These are phyloP conservation scores for Oxytropis ochrocephala DNA, from an alignment of 306 rosid genomes.

Conservation along the genomic window DNA sequence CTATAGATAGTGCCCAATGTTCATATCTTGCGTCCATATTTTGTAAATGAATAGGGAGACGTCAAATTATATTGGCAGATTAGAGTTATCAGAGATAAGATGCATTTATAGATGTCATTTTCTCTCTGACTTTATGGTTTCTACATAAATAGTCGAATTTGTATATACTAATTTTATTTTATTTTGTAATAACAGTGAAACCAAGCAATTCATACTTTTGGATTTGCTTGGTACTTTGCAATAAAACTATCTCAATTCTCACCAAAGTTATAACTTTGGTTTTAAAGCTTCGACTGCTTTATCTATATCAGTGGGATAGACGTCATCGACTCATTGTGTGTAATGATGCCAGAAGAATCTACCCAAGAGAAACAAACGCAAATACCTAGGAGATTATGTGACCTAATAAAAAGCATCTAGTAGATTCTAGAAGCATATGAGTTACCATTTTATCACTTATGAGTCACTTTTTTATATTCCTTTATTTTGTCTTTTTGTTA, in stretches of 20 bases:
- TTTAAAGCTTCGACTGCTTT: background rate
- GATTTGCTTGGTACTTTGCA: background rate
- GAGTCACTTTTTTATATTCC: too few species aligned
- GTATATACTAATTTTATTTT: background rate
- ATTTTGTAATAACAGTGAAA: background rate
- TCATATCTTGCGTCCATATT: conserved; percentile 21
- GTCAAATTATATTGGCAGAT: background rate
- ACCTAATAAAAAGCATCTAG: too few species aligned
- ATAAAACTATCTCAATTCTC: background rate
- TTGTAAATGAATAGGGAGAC: conserved; percentile 11
- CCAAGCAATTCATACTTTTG: background rate
- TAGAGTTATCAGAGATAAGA: background rate
- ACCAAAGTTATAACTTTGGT: background rate
- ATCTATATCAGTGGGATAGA: background rate
- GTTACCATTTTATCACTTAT: too few species aligned
- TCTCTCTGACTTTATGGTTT: background rate
- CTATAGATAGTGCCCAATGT: background rate
- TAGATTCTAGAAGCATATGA: too few species aligned
- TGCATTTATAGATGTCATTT: background rate
- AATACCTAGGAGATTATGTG: too few species aligned
- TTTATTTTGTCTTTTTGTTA: too few species aligned
- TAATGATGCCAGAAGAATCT: too few species aligned
- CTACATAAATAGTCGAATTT: background rate
- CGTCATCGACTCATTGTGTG: too few species aligned
- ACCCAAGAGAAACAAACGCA: too few species aligned